A percentile compares a stretch with the other conserved stretches of the same genome.
These are phyloP conservation scores for Marsdenia floribunda DNA, from an alignment of 257 asterid genomes.

Conservation along the genomic window DNA sequence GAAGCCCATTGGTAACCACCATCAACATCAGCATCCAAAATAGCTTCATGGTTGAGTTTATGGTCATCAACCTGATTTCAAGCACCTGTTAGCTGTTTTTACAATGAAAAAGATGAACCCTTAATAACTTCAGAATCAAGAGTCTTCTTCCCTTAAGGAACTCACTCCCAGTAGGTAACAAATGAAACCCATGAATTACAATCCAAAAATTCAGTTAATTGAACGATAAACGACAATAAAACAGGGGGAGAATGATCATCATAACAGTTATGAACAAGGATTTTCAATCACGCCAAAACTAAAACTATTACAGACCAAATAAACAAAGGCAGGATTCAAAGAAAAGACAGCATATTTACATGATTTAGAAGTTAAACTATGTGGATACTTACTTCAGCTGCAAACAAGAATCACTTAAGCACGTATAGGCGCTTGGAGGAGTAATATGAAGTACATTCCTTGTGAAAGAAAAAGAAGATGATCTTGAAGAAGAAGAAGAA, in stretches of 20 bases:
- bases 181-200: neutral
- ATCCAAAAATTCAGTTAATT: neutral
- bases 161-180: neutral
- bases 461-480: neutral
- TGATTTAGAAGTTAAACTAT: neutral
- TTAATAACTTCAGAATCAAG: neutral
- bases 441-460: slow-evolving; percentile 4
- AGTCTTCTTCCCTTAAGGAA: neutral
- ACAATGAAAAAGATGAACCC: slow-evolving; percentile 4
- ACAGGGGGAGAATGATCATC: neutral
- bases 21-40: slow-evolving; percentile 27
- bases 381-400: neutral
- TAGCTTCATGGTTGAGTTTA: slow-evolving; percentile 19
- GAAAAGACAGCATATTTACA: slow-evolving; percentile 5
- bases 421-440: neutral
- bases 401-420: neutral
- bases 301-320: neutral
- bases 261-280: neutral
- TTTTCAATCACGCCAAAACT: neutral
- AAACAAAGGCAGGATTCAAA: neutral
- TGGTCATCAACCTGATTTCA: slow-evolving; percentile 4
- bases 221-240: neutral
- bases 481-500: neutral
- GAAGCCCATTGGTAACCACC: slow-evolving; percentile 19
- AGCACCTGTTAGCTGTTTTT: slow-evolving; percentile 17